Conservation (phyloP, 108 stramenopile species). For the Nitzschia putrida region DNA sequence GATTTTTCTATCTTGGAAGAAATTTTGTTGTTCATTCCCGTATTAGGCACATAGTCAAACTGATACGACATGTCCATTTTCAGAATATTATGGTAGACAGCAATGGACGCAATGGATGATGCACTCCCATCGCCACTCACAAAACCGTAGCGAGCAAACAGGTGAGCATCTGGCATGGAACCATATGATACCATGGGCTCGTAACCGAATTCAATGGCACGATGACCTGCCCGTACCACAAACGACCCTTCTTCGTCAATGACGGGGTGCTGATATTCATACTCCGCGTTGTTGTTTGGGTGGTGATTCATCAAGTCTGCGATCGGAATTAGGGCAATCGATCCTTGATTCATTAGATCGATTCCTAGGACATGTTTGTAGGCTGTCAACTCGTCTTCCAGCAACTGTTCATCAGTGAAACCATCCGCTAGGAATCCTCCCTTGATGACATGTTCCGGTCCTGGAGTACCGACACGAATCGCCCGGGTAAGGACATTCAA, state of each 20-base stretch:
- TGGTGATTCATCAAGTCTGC: slow-evolving; percentile 84
- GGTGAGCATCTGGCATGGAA: slow-evolving; percentile 64
- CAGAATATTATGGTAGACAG: slow-evolving; percentile 39
- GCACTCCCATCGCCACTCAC: slow-evolving; percentile 82
- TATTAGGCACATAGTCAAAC: slow-evolving; percentile 54
- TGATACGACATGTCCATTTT: slow-evolving; percentile 47
- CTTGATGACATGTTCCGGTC: slow-evolving; percentile 37
- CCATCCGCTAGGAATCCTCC: slow-evolving; percentile 30
- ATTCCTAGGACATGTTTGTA: slow-evolving; percentile 46
- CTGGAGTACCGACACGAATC: slow-evolving; percentile 27
- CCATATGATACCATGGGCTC: slow-evolving; percentile 70
- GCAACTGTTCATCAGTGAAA: slow-evolving; percentile 23
- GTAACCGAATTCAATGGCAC: slow-evolving; percentile 35
- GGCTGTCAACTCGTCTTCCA: slow-evolving; percentile 48
- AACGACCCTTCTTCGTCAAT: slow-evolving; percentile 42
- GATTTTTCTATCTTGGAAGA: slow-evolving; percentile 43
- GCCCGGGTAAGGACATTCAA: slow-evolving; percentile 73
- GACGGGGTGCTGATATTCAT: slow-evolving; percentile 47
- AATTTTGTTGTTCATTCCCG: slow-evolving; percentile 19
- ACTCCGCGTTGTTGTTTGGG: slow-evolving; percentile 64
- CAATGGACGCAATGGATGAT: slow-evolving; percentile 58
- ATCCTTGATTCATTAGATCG: slow-evolving; percentile 44
- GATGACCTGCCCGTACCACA: slow-evolving; percentile 38
- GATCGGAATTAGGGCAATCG: slow-evolving; percentile 72
- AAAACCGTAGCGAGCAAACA: slow-evolving; percentile 81